These are phyloP conservation scores for Neurospora sp. DNA, from an alignment of 495 filamentous ascomycete genomes.

Conservation along the genomic window DNA sequence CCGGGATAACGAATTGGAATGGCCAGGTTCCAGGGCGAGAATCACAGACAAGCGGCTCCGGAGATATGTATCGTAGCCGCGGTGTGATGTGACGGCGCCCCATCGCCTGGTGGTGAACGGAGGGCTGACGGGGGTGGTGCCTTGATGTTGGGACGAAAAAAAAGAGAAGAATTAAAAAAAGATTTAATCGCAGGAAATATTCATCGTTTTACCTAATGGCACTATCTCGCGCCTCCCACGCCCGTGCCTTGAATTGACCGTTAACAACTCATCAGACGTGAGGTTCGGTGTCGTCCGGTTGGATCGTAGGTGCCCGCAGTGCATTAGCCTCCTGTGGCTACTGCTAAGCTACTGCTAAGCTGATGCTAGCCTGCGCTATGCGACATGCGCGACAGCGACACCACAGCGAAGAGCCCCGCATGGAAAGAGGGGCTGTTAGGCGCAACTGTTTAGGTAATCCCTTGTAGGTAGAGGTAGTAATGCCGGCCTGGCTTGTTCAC, in stretches of 20 bases:
- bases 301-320: background rate
- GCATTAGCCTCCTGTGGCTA: background rate
- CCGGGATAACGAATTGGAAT: background rate
- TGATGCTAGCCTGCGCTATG: background rate
- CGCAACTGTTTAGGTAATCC: background rate
- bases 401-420: background rate
- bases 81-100: background rate
- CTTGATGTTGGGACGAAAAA: background rate
- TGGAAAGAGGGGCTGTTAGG: background rate
- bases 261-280: background rate
- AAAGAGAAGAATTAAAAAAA: background rate
- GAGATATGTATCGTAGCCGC: background rate
- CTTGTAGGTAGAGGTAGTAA: background rate
- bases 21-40: background rate
- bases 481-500: background rate
- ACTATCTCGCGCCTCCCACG: background rate
- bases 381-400: background rate
- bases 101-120: background rate
- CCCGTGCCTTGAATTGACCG: background rate
- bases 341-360: background rate
- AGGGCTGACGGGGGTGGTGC: background rate
- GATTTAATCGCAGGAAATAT: background rate
- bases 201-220: background rate
- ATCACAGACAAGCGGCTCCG: background rate
- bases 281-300: background rate